A percentile compares a stretch with the other conserved stretches of the same genome.
These are phyloP conservation scores for Hyaloscypha hepaticicola DNA, from an alignment of 495 filamentous ascomycete genomes.

Conservation along the genomic window DNA sequence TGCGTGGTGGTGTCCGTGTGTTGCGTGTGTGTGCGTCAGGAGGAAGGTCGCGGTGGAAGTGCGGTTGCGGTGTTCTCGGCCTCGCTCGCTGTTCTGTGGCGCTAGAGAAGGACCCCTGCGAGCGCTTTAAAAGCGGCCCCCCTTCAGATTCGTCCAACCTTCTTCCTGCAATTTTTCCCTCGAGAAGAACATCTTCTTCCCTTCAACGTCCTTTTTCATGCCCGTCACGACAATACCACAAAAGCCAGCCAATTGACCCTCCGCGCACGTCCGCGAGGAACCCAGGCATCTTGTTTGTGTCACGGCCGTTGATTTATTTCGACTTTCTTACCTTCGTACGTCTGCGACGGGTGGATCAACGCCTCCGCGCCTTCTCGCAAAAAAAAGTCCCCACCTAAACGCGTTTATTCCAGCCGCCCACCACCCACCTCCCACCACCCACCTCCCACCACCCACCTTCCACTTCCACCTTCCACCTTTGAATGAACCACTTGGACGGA, in stretches of 20 bases:
- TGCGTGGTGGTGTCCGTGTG: too few species aligned
- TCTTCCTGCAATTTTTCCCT: not conserved
- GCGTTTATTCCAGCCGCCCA: constrained; percentile 1
- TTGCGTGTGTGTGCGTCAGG: too few species aligned
- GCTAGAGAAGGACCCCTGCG: not conserved
- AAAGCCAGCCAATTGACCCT: not conserved
- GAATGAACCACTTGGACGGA: constrained; percentile 21
- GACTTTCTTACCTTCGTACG: not conserved
- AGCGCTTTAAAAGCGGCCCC: constrained; percentile 5
- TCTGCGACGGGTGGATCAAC: not conserved
- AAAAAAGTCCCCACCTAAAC: not conserved
- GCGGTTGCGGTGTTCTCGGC: too few species aligned
- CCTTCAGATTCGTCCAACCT: constrained; percentile 3
- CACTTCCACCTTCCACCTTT: not conserved
- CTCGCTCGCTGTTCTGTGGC: not conserved
- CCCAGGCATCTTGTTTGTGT: not conserved
- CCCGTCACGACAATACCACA: not conserved
- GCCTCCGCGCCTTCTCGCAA: not conserved
- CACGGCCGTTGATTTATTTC: not conserved
- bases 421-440: too few species aligned
- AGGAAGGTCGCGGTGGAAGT: too few species aligned
- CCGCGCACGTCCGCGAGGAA: not conserved
- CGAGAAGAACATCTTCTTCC: not conserved
- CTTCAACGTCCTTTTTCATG: not conserved
- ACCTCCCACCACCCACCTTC: too few species aligned